Percentiles rank a stretch among this genome's conserved stretches.
Evolutionary conservation across 106 monocot species (phyloP).

Genomic region (Allium sativum): DNA sequence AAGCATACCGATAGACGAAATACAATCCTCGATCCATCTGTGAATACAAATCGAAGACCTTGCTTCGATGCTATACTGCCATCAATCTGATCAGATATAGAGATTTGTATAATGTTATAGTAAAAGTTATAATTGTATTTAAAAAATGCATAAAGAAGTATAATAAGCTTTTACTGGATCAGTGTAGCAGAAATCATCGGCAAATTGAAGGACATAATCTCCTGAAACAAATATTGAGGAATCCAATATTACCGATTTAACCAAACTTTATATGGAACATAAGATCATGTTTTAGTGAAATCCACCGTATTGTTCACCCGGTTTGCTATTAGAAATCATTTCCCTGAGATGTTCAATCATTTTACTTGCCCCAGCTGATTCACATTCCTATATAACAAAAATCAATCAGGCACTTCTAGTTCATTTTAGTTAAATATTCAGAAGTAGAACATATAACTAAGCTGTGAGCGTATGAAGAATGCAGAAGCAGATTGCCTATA

Average conservation of each 20-base stretch:
- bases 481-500: too few species aligned
- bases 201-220: constrained; percentile 75
- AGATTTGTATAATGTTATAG: too few species aligned
- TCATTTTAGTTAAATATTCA: too few species aligned
- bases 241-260: not conserved
- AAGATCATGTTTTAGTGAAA: not conserved
- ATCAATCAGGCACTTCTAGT: not conserved
- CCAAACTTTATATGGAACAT: too few species aligned
- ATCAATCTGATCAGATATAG: constrained; percentile 52
- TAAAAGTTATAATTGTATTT: not conserved
- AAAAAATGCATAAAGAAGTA: too few species aligned
- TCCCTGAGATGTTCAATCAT: constrained; percentile 79
- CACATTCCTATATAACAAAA: constrained; percentile 57
- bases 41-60: constrained; percentile 88
- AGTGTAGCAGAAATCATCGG: constrained; percentile 82
- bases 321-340: constrained; percentile 44
- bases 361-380: constrained; percentile 73
- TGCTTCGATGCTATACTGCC: constrained; percentile 84
- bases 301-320: constrained; percentile 60
- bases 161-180: constrained; percentile 59
- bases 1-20: constrained; percentile 70
- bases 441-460: too few species aligned
- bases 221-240: constrained; percentile 36
- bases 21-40: constrained; percentile 91
- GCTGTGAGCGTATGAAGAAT: too few species aligned